These are phyloP conservation scores for Penicillium daleae DNA, from an alignment of 495 filamentous ascomycete genomes.

Conservation along the genomic window DNA sequence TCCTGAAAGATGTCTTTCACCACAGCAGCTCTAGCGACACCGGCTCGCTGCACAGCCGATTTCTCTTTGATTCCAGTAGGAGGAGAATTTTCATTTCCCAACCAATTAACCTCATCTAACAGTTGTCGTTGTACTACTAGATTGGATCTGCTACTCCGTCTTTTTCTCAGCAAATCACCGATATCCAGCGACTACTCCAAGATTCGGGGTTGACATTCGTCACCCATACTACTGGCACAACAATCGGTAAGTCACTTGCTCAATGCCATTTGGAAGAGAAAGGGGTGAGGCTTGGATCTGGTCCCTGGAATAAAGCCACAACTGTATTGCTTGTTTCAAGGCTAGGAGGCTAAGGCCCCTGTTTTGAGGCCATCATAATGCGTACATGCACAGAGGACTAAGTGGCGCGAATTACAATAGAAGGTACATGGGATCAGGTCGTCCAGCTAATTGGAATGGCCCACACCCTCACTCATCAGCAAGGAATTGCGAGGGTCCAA, in stretches of 20 bases:
- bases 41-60: constrained; percentile 64
- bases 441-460: constrained; percentile 79
- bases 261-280: not conserved
- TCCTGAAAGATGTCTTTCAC: constrained; percentile 20
- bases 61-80: constrained; percentile 73
- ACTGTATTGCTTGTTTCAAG: not conserved
- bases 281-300: not conserved
- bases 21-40: constrained; percentile 50
- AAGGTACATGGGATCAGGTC: constrained; percentile 84
- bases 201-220: constrained; percentile 69
- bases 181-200: constrained; percentile 75
- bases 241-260: constrained; percentile 59
- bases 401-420: constrained; percentile 40
- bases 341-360: not conserved
- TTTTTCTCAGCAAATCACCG: constrained; percentile 77
- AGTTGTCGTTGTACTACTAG: constrained; percentile 34
- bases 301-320: not conserved
- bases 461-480: constrained; percentile 75
- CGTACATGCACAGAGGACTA: not conserved
- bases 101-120: not conserved
- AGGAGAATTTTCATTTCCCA: not conserved
- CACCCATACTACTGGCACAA: constrained; percentile 87
- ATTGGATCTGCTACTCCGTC: constrained; percentile 73
- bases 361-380: not conserved
- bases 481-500: constrained; percentile 75